These are phyloP conservation scores for Hawksworthiomyces lignivorus DNA, from an alignment of 2,329 filamentous ascomycete genomes.

Conservation along the genomic window DNA sequence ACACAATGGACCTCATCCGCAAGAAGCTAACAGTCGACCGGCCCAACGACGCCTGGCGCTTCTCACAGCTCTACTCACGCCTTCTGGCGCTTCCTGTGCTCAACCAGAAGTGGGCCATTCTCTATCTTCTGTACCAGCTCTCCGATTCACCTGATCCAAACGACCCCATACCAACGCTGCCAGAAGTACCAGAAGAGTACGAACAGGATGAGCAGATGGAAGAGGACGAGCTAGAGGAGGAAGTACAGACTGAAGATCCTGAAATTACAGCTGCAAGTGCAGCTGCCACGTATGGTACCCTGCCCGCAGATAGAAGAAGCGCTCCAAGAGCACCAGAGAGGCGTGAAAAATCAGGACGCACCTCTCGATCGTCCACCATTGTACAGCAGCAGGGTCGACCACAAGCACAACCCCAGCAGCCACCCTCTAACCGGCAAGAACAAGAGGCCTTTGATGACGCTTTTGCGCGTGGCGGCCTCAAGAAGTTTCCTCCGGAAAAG, in stretches of 20 bases:
- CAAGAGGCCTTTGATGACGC: slow-evolving; percentile 44
- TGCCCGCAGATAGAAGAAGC: too few species aligned
- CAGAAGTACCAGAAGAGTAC: slow-evolving; percentile 26
- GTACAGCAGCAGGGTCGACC: background rate
- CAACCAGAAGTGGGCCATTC: slow-evolving; percentile 92
- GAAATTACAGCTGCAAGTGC: slow-evolving; percentile 10
- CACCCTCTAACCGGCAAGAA: slow-evolving; percentile 31
- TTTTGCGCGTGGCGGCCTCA: slow-evolving; percentile 46
- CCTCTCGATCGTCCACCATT: background rate
- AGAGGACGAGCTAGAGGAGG: slow-evolving; percentile 8
- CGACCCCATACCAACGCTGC: slow-evolving; percentile 38
- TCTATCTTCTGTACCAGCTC: slow-evolving; percentile 82
- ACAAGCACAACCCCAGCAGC: background rate
- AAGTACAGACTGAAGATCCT: slow-evolving; percentile 17
- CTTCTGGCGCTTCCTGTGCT: slow-evolving; percentile 86
- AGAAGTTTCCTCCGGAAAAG: slow-evolving; percentile 34
- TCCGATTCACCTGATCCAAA: slow-evolving; percentile 57
- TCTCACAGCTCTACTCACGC: slow-evolving; percentile 84
- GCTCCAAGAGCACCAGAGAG: background rate
- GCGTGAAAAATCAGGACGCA: background rate
- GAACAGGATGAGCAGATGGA: slow-evolving; percentile 4
- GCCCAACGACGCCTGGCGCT: slow-evolving; percentile 69
- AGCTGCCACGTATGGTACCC: too few species aligned
- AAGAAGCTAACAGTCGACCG: slow-evolving; percentile 75
- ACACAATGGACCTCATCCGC: slow-evolving; percentile 89